Conservation (phyloP, 257 asterid species). For the Plantago major region DNA sequence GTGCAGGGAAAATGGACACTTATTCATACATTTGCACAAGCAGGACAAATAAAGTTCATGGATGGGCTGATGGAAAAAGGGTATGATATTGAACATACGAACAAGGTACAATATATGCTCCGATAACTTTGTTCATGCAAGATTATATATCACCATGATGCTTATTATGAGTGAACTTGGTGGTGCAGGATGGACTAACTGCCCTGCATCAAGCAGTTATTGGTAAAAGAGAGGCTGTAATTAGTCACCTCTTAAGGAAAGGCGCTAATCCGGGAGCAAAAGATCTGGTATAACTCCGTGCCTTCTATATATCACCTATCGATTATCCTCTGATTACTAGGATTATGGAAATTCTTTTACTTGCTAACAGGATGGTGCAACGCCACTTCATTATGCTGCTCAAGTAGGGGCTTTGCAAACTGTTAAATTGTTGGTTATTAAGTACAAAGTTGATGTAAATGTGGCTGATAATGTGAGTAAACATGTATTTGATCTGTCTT, state of each 20-base stretch:
- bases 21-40: slow-evolving; percentile 71
- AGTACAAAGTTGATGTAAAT: slow-evolving; percentile 79
- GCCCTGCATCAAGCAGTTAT: slow-evolving; percentile 82
- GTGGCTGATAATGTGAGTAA: slow-evolving; percentile 74
- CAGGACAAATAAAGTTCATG: slow-evolving; percentile 83
- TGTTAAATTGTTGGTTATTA: slow-evolving; percentile 64
- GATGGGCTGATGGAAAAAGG: slow-evolving; percentile 61
- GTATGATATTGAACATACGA: slow-evolving; percentile 40
- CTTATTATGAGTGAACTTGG: slow-evolving; percentile 10
- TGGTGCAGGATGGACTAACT: slow-evolving; percentile 76
- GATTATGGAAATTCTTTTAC: slow-evolving; percentile 8
- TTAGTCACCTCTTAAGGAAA: slow-evolving; percentile 88
- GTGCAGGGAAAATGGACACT: slow-evolving; percentile 77
- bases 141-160: neutral
- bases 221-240: slow-evolving; percentile 85
- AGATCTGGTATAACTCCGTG: slow-evolving; percentile 53
- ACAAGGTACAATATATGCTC: slow-evolving; percentile 45
- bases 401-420: slow-evolving; percentile 94
- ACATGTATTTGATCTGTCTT: neutral
- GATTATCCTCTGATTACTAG: slow-evolving; percentile 10
- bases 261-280: slow-evolving; percentile 75
- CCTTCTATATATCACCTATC: neutral
- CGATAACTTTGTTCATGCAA: slow-evolving; percentile 6
- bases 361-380: slow-evolving; percentile 62
- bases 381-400: slow-evolving; percentile 93